Evolutionary conservation across 2,329 filamentous ascomycete genomes (phyloP), one percentile per base, ranked within the genome.

Genomic region (Fusarium secorum): DNA sequence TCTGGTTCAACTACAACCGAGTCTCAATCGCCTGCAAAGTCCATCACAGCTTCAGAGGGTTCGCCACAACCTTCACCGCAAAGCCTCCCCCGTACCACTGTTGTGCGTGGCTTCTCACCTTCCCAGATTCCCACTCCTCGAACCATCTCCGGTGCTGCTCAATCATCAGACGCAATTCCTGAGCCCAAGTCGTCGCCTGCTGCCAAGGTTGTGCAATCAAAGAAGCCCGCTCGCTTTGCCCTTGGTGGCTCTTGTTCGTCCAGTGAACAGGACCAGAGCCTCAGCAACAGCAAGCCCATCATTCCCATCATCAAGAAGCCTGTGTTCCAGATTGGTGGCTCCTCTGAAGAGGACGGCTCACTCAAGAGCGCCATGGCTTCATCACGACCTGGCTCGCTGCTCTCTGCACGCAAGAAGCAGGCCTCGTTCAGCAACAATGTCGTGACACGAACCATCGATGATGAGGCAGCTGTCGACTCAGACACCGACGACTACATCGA

Each of bases 31-130:
- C 78, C 85, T 39, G 90, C 88, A 53, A 89, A 91, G 74, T 86
- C 85, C 11, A 93, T 89, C 60, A 89, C 90, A 36, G 66, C 68
- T 35, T 77, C 77, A 7, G 75, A 77, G 26, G 74, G 73, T 14
- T 79, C 79, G 10, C 76, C 63, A 42, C 58, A 74, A 13, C 74
- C 74, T 11, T 78, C 75, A 18, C 76, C 77, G 26, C 65, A 75
- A n/a, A 75, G 75, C 28, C 68, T 73, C 24, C 72, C 77, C 17
- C 78, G 77, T 66, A 79, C 78, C 42, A 81, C 78, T 41, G 88
- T 97, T 63, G 91, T 97, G 56, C 92, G 93, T 70, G 95, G 95
- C 63, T 97, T 98, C 81, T 93, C 92, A 9, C 93, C 93, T 4
- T 91, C 92, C 30, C 89, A 91, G 66, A 85, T 91, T 44, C 91